phyloP scores from a whole-genome alignment of 106 monocot species.

The Ottelia alismoides region DNA sequence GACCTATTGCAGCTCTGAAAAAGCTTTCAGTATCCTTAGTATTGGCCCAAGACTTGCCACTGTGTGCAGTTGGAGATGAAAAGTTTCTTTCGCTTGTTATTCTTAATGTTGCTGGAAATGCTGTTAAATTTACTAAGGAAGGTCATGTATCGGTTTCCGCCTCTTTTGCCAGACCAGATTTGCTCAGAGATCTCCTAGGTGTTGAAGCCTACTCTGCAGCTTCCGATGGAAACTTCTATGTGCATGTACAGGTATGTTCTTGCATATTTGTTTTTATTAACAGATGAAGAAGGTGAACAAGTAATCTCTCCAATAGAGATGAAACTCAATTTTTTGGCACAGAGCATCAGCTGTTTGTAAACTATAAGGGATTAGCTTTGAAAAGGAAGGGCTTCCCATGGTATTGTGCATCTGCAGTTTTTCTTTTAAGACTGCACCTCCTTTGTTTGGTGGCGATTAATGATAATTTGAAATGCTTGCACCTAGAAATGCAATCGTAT shows the following conservation, averaged over 20 bases:
- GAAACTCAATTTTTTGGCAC: too few relatives aligned
- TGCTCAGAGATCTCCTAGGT: conserved; percentile 37
- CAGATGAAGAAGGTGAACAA: too few relatives aligned
- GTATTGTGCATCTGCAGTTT: too few relatives aligned
- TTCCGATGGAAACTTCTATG: conserved; percentile 53
- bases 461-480: too few relatives aligned
- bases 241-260: conserved; percentile 63
- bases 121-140: conserved; percentile 87
- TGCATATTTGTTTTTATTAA: too few relatives aligned
- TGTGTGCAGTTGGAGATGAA: conserved; percentile 69
- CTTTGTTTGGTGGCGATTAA: too few relatives aligned
- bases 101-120: conserved; percentile 76
- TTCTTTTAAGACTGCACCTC: too few relatives aligned
- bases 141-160: conserved; percentile 61
- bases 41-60: conserved; percentile 61
- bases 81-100: conserved; percentile 68
- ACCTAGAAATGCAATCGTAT: too few relatives aligned
- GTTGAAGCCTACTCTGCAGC: conserved; percentile 44
- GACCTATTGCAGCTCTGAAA: conserved; percentile 80
- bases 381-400: too few relatives aligned
- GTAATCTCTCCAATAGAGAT: too few relatives aligned
- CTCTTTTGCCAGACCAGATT: conserved; percentile 44
- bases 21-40: conserved; percentile 34
- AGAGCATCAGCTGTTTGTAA: too few relatives aligned
- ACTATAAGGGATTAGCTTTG: too few relatives aligned